A percentile compares a stretch with the other conserved stretches of the same genome.
Evolutionary conservation across 176 grass and related monocot species (phyloP).

Genomic region (Phragmites australis): DNA sequence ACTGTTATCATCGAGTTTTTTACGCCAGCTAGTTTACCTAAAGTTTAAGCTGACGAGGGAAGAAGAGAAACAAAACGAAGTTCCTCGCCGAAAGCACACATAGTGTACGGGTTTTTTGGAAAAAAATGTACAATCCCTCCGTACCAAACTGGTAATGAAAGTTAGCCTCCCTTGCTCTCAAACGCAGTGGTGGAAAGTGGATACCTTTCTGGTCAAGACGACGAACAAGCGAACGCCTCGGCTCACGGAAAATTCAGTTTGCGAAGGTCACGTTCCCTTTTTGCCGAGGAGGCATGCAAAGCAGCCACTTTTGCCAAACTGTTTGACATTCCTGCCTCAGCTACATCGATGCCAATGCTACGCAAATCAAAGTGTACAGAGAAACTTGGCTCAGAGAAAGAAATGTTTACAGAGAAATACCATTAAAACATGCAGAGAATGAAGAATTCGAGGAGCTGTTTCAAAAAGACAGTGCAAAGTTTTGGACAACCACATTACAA

Average conservation of each 20-base stretch:
- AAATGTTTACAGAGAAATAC: background rate
- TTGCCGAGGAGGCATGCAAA: conserved; percentile 45
- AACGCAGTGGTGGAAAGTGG: background rate
- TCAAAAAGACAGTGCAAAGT: conserved; percentile 21
- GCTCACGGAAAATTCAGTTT: conserved; percentile 24
- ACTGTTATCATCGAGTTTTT: too few relatives aligned
- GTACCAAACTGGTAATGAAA: background rate
- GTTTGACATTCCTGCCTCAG: conserved; percentile 34
- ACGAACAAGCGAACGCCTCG: conserved; percentile 14
- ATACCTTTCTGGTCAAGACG: background rate
- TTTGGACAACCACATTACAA: conserved; percentile 15
- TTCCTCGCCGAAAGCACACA: background rate
- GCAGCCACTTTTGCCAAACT: conserved; percentile 44
- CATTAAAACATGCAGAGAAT: conserved; percentile 12
- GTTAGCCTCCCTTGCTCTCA: background rate
- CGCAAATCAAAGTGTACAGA: background rate
- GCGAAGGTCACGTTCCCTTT: conserved; percentile 34
- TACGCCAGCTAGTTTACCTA: background rate
- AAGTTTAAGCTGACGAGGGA: background rate
- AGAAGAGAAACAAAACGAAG: background rate
- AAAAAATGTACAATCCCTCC: background rate
- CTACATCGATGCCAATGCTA: conserved; percentile 1
- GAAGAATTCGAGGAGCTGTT: conserved; percentile 42
- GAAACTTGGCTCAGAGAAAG: background rate
- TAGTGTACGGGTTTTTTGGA: background rate